Base-by-base conservation (phyloP, 78 protist genomes). In the Planoprotostelium fungivorum region DNA sequence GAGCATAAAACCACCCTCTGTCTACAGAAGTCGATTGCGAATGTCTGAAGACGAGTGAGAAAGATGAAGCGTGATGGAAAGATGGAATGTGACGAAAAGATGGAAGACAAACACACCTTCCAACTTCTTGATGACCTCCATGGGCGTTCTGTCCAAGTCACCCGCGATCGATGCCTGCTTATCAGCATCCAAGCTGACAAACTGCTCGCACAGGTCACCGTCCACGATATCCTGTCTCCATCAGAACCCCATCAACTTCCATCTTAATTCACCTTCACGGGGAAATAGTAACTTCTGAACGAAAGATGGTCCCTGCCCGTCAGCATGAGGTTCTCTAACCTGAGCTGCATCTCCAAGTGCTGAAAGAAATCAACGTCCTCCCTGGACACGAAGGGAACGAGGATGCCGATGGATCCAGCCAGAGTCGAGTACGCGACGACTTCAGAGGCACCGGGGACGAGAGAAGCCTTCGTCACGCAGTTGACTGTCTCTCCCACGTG, bases 201-300 rank as follows among this genome's bases (percentile, higher is more conserved):
- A 98, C 88, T 89, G 93, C 91, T 97, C 97, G 90, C 97, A 97
- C 34, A 98, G 93, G 86, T 97, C 98, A 29, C 99, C 99, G 92
- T 98, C 99, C 1, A 97, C 89, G 1, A 96, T 96, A 86, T 91
- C 91, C 95, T 92, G 87, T n/a, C n/a, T n/a, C n/a, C n/a, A n/a
- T n/a, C n/a, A n/a, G 16, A 51, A 51, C 16, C 73, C 5, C 73
- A 51, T 51, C 73, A 51, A 51, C 73, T 28, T 23, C 1, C 63
- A 9, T 83, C 34, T 0, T n/a, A 1, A 73, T 36, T 16, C 38
- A 38, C 96, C 94, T 98, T 98, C 84, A 93, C 96, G 16, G 99
- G 99, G 95, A 92, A 91, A 86, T 95, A 97, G 88, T 87, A 89
- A 51, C 98, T 96, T 38, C 99, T 93, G 94, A 90, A 98, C 38